A percentile compares a stretch with the other conserved stretches of the same genome.
Evolutionary conservation across 2,329 filamentous ascomycete species (phyloP).

Genomic region (Aspergillus floridensis): DNA sequence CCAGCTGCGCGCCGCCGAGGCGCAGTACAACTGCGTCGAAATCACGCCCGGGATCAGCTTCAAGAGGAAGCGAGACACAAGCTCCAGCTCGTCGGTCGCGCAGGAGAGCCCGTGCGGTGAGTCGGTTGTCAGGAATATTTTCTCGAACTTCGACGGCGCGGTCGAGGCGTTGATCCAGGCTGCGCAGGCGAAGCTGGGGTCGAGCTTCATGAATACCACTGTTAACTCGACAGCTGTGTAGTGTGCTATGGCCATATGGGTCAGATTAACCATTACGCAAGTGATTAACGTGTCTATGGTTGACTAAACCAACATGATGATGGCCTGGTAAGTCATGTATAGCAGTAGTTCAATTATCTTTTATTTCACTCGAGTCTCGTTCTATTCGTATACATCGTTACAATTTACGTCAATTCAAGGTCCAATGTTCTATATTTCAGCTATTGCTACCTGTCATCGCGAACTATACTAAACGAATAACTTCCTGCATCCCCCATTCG

Average conservation of each 20-base stretch:
- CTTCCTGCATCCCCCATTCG: neutral
- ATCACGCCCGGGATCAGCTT: constrained; percentile 38
- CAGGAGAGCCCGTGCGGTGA: constrained; percentile 14
- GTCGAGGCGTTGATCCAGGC: constrained; percentile 14
- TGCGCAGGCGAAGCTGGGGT: constrained; percentile 13
- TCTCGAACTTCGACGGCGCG: constrained; percentile 15
- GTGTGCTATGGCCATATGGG: neutral
- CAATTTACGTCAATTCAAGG: neutral
- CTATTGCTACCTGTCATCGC: neutral
- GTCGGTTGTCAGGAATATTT: constrained; percentile 18
- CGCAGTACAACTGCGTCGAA: constrained; percentile 52
- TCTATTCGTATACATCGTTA: no score
- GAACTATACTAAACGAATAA: neutral
- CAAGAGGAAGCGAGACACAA: constrained; percentile 24
- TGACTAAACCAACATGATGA: no score
- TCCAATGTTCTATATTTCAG: neutral
- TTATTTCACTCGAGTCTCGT: no score
- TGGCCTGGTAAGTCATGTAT: no score
- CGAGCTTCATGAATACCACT: constrained; percentile 12
- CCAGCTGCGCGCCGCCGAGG: constrained; percentile 34
- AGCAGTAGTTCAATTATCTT: no score
- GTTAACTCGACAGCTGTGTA: constrained; percentile 9
- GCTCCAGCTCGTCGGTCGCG: neutral
- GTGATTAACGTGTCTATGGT: no score
- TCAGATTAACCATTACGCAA: no score